phyloP scores from a whole-genome alignment of 1,284 basidiomycete genomes.

The Ganoderma sinense region DNA sequence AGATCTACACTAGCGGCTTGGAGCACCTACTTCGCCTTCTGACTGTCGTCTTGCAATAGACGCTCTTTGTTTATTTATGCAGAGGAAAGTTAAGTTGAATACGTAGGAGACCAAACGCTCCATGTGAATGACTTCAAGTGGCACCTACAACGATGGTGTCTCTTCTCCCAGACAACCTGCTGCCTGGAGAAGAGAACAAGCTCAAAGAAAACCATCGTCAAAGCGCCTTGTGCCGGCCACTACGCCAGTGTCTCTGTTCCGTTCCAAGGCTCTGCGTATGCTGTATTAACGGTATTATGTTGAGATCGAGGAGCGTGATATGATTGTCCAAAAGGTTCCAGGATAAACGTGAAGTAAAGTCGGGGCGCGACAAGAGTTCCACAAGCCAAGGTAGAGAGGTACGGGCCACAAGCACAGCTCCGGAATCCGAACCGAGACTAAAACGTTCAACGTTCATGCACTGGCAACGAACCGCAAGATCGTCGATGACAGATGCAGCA shows the following conservation, averaged over 20 bases:
- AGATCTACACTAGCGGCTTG: neutral
- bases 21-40: neutral
- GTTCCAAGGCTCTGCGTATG: neutral
- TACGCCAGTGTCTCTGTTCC: too few species aligned
- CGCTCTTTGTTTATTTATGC: too few species aligned
- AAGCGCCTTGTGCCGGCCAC: too few species aligned
- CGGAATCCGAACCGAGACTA: neutral
- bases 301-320: neutral
- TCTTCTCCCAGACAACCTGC: too few species aligned
- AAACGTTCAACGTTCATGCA: neutral
- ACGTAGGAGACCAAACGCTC: too few species aligned
- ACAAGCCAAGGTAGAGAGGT: neutral
- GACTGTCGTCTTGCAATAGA: neutral
- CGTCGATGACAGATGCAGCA: neutral
- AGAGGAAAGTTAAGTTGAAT: too few species aligned
- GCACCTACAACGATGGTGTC: too few species aligned
- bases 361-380: neutral
- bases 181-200: too few species aligned
- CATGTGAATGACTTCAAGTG: too few species aligned
- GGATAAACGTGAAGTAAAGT: neutral
- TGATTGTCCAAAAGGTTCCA: neutral
- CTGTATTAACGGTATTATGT: neutral
- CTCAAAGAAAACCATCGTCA: too few species aligned
- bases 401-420: neutral
- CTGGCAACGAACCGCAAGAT: neutral